A percentile compares a stretch with the other conserved stretches of the same genome.
Evolutionary conservation across 768 basidiomycete genomes (phyloP).

Genomic region (Rhodotorula graminis): DNA sequence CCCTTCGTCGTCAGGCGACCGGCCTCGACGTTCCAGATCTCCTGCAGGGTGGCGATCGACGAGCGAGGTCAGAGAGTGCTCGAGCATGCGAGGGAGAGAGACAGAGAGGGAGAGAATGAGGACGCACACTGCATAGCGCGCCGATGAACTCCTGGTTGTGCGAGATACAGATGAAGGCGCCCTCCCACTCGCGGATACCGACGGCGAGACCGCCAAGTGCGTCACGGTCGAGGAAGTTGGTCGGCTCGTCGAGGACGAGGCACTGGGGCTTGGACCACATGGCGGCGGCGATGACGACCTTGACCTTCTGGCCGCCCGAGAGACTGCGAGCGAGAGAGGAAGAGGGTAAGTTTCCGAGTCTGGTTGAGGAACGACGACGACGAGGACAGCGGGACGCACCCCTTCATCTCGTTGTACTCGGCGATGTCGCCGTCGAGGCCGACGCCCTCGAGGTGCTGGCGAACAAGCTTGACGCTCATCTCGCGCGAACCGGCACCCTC

Average conservation of each 20-base stretch:
- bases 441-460: slow-evolving; percentile 90
- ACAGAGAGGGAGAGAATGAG: slow-evolving; percentile 48
- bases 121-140: slow-evolving; percentile 56
- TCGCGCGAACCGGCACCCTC: slow-evolving; percentile 92
- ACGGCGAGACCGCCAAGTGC: slow-evolving; percentile 89
- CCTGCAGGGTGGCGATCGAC: slow-evolving; percentile 42
- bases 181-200: slow-evolving; percentile 90
- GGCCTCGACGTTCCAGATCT: slow-evolving; percentile 89
- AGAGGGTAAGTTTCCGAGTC: not conserved
- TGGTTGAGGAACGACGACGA: not conserved
- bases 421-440: slow-evolving; percentile 96
- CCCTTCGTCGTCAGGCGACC: slow-evolving; percentile 83
- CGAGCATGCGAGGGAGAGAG: slow-evolving; percentile 71
- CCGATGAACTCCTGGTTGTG: slow-evolving; percentile 86
- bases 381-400: slow-evolving; percentile 45
- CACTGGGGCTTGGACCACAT: slow-evolving; percentile 92
- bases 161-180: slow-evolving; percentile 92
- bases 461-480: slow-evolving; percentile 69
- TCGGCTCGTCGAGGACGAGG: slow-evolving; percentile 54
- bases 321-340: slow-evolving; percentile 45
- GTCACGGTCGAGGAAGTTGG: slow-evolving; percentile 95
- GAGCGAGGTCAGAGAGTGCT: slow-evolving; percentile 26
- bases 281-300: slow-evolving; percentile 66
- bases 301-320: slow-evolving; percentile 93
- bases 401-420: slow-evolving; percentile 93